Evolutionary conservation across 208 protist species (phyloP).

Genomic region (Leishmania lainsoni): DNA sequence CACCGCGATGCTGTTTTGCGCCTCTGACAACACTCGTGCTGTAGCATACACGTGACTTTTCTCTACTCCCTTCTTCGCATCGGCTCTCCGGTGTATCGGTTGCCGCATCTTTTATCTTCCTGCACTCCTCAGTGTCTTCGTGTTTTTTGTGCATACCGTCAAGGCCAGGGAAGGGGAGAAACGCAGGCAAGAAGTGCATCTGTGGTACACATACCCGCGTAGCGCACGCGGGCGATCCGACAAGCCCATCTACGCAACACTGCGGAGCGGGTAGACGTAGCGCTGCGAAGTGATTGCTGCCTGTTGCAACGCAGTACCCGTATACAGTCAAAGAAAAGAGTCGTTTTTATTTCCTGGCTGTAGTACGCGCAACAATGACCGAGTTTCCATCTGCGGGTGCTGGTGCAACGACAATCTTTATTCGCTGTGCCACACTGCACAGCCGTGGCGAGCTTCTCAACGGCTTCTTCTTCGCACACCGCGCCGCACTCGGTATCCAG

Average conservation of each 20-base stretch:
- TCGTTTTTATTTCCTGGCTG: neutral
- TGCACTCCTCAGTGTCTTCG: neutral
- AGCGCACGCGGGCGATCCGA: neutral
- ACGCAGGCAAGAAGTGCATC: neutral
- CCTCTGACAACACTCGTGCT: neutral
- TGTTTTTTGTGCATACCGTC: neutral
- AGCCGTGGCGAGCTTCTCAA: conserved; percentile 77
- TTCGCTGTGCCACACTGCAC: conserved; percentile 58
- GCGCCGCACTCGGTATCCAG: conserved; percentile 41
- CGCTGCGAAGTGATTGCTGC: neutral
- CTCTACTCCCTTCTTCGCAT: neutral
- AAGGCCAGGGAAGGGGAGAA: neutral
- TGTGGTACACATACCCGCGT: neutral
- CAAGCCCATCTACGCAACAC: neutral
- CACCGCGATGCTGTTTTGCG: neutral
- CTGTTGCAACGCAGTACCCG: neutral
- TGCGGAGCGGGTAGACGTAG: neutral
- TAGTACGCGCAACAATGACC: conserved; percentile 3
- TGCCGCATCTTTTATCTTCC: neutral
- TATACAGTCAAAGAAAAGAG: neutral
- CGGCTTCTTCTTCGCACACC: conserved; percentile 62
- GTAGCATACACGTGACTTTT: neutral
- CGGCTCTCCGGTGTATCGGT: neutral
- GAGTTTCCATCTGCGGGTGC: neutral
- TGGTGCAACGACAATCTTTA: conserved; percentile 55